Evolutionary conservation across 352 stramenopile species (phyloP), one percentile per base, ranked within the genome.

Genomic region (Pythium brachiatum): DNA sequence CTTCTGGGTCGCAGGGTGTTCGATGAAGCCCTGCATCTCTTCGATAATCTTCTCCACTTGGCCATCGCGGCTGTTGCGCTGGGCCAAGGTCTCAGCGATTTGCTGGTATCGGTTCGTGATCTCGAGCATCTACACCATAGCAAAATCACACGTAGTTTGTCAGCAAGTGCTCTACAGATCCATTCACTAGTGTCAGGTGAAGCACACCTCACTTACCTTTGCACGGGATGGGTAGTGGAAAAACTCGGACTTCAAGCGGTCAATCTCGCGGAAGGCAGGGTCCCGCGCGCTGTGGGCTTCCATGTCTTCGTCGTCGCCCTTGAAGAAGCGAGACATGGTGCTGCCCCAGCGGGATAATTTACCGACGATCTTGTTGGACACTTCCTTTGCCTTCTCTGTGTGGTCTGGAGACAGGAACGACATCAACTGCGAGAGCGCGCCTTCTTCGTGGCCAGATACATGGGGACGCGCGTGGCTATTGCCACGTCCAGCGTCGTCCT

Each of bases 331-430:
- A 4, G 70, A 83, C 26, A 91, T 64, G 6, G 78, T 85, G 47
- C 64, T 91, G 13, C 79, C 80, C 58, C 79, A 83, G 31, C 86
- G 88, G 1, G 79, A 81, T 38, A 93, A 55, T 55, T 79, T 90
- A 25, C 79, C 77, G 29, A 91, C 88, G 27, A 93, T 84, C 65
- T 90, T 93, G 53, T 72, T 88, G n/a, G 84, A 91, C 54, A 86
- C 75, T 62, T 93, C 84, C 64, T 90, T 93, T 3, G 81, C 84
- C 47, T 84, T 89, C 44, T 93, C 82, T n/a, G 78, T 71, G 25
- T 89, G 78, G 34, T 91, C 84, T 0, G 70, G 70, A 32, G 80
- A 84, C 26, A 93, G 61, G 58, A 87, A 92, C 31, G 80, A 74
- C 26, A 93, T 57, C 60, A 93, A 63, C 23, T 90, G 77, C 6